A percentile compares a stretch with the other conserved stretches of the same genome.
Evolutionary conservation across 2,329 filamentous ascomycete species (phyloP).

Genomic region (Colletotrichum liaoningense): DNA sequence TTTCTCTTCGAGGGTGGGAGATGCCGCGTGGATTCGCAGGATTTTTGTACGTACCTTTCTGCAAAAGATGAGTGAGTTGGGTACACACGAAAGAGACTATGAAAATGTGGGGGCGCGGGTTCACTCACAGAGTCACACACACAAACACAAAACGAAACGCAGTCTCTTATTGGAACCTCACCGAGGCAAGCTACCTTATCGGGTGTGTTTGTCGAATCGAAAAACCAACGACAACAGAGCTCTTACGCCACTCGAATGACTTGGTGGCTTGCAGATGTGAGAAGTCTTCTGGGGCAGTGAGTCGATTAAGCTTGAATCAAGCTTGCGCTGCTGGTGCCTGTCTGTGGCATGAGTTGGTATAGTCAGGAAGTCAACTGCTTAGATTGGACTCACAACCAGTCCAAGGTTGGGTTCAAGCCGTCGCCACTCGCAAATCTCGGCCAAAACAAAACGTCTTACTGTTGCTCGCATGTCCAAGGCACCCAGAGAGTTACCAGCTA

Average conservation of each 20-base stretch:
- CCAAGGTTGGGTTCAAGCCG: not conserved
- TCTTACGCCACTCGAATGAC: not conserved
- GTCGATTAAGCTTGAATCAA: not conserved
- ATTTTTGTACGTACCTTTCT: conserved; percentile 20
- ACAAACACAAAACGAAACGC: not conserved
- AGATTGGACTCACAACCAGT: not conserved
- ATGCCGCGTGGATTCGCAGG: conserved; percentile 21
- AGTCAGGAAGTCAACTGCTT: not conserved
- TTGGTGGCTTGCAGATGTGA: not conserved
- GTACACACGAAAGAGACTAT: not conserved
- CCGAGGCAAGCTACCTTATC: not conserved
- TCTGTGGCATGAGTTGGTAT: not conserved
- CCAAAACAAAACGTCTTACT: not conserved
- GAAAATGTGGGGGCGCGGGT: conserved; percentile 31
- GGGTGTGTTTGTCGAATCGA: not conserved
- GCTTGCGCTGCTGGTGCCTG: not conserved
- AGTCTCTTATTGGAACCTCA: conserved; percentile 1
- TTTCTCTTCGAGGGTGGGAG: not conserved
- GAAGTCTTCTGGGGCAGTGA: not conserved
- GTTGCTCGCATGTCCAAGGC: not conserved
- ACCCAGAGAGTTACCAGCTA: not conserved
- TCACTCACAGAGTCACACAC: conserved; percentile 1
- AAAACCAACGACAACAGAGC: not conserved
- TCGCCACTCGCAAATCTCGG: not conserved
- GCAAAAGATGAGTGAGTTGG: not conserved